phyloP scores from a whole-genome alignment of 208 protist genomes.

The Trypanosoma platydactyli region DNA sequence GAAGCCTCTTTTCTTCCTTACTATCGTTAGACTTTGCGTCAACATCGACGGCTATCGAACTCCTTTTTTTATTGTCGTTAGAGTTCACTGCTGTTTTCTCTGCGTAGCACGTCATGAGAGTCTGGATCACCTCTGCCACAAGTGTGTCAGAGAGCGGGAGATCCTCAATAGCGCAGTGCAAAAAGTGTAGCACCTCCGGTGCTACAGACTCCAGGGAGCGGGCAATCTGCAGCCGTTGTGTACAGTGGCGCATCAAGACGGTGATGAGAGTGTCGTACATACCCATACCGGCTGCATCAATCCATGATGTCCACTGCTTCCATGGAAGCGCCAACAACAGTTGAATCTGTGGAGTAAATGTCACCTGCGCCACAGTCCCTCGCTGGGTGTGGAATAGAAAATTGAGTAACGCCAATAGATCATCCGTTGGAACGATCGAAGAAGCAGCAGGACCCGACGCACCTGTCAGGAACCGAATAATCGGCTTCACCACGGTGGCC shows the following conservation, averaged over 20 bases:
- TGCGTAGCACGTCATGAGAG: conserved; percentile 35
- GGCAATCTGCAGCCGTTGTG: conserved; percentile 41
- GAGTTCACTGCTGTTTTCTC: neutral
- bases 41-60: neutral
- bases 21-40: neutral
- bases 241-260: conserved; percentile 36
- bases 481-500: conserved; percentile 54
- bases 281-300: conserved; percentile 28
- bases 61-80: conserved; percentile 17
- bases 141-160: conserved; percentile 59
- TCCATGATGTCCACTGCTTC: conserved; percentile 39
- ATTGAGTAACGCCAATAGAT: conserved; percentile 66
- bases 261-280: conserved; percentile 27
- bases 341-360: conserved; percentile 50
- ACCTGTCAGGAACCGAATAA: conserved; percentile 40
- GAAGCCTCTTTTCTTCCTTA: neutral
- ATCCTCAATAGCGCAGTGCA: conserved; percentile 55
- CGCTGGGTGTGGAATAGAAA: conserved; percentile 67
- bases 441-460: conserved; percentile 4
- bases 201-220: conserved; percentile 55
- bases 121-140: conserved; percentile 43
- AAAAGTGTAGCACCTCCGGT: conserved; percentile 62
- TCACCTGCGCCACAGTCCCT: conserved; percentile 42
- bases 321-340: conserved; percentile 63
- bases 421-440: conserved; percentile 37